These are phyloP conservation scores for Taiwanofungus camphoratus DNA, from an alignment of 1,284 basidiomycete genomes.

Conservation along the genomic window DNA sequence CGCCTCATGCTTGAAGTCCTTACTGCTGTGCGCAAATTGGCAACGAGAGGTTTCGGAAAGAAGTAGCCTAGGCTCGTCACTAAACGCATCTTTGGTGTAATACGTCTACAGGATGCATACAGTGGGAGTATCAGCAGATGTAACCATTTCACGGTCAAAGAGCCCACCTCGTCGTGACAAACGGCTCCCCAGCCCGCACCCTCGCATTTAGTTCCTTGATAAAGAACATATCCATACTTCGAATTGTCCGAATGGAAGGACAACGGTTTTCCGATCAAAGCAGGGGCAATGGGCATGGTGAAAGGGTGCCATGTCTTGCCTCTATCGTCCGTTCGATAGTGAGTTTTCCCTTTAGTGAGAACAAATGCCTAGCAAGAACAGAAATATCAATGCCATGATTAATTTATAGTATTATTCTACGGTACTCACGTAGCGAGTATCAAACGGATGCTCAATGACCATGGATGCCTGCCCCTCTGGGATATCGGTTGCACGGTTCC, in stretches of 20 bases:
- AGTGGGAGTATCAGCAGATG: too few relatives aligned
- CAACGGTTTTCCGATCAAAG: conserved; percentile 58
- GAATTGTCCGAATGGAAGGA: conserved; percentile 76
- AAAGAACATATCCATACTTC: conserved; percentile 76
- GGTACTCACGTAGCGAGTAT: conserved; percentile 39
- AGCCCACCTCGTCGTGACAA: conserved; percentile 74
- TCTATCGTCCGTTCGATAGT: conserved; percentile 83
- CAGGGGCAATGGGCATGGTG: conserved; percentile 57
- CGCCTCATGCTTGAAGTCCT: conserved; percentile 72
- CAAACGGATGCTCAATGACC: conserved; percentile 85
- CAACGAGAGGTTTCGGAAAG: conserved; percentile 71
- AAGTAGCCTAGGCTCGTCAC: conserved; percentile 50
- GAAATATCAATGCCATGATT: not conserved
- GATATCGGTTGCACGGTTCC: conserved; percentile 62
- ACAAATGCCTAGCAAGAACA: conserved; percentile 65
- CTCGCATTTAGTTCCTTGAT: conserved; percentile 74
- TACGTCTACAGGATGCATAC: conserved; percentile 77
- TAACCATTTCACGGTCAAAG: not conserved
- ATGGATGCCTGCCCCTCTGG: conserved; percentile 58
- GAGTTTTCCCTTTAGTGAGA: conserved; percentile 62
- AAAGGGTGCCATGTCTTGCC: conserved; percentile 85
- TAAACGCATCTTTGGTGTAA: conserved; percentile 82
- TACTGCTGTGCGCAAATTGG: conserved; percentile 81
- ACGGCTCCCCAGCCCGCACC: conserved; percentile 49
- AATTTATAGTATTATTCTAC: not conserved